Percentiles rank a stretch among this genome's conserved stretches.
Conservation (phyloP, 805 yeast genomes). For the Crinitomyces ghanaensis region DNA sequence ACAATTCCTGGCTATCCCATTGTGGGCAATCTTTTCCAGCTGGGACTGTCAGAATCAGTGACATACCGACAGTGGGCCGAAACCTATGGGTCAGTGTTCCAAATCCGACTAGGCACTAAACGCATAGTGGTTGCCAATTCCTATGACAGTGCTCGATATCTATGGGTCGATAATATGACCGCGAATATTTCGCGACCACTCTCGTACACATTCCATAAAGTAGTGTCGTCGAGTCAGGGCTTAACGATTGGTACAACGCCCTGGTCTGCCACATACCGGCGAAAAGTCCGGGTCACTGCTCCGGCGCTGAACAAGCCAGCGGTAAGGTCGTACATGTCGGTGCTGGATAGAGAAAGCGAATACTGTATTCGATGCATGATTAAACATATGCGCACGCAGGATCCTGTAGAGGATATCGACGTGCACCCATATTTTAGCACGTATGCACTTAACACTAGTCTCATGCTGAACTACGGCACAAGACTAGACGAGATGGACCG, state of each 20-base stretch:
- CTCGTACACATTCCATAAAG: conserved; percentile 54
- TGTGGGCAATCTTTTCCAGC: conserved; percentile 39
- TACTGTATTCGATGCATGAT: conserved; percentile 24
- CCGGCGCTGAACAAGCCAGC: conserved; percentile 31
- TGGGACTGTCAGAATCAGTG: conserved; percentile 38
- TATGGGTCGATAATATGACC: conserved; percentile 42
- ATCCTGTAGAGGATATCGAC: conserved; percentile 20
- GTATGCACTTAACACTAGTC: conserved; percentile 29
- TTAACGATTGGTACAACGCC: conserved; percentile 35
- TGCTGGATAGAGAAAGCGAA: conserved; percentile 27
- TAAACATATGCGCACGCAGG: conserved; percentile 7
- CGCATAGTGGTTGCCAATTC: conserved; percentile 59
- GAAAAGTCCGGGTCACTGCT: conserved; percentile 30
- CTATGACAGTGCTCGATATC: conserved; percentile 37
- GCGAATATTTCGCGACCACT: conserved; percentile 59
- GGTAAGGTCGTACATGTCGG: conserved; percentile 25
- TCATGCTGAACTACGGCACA: conserved; percentile 32
- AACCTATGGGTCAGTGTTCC: conserved; percentile 39
- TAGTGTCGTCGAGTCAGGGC: conserved; percentile 37
- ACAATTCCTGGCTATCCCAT: conserved; percentile 38
- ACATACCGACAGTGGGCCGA: conserved; percentile 36
- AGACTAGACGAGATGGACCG: conserved; percentile 26
- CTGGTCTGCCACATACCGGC: conserved; percentile 29
- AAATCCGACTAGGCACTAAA: conserved; percentile 47
- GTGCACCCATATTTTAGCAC: conserved; percentile 27